Evolutionary conservation across 176 grass and related monocot genomes (phyloP).

Genomic region (Ensete glaucum): DNA sequence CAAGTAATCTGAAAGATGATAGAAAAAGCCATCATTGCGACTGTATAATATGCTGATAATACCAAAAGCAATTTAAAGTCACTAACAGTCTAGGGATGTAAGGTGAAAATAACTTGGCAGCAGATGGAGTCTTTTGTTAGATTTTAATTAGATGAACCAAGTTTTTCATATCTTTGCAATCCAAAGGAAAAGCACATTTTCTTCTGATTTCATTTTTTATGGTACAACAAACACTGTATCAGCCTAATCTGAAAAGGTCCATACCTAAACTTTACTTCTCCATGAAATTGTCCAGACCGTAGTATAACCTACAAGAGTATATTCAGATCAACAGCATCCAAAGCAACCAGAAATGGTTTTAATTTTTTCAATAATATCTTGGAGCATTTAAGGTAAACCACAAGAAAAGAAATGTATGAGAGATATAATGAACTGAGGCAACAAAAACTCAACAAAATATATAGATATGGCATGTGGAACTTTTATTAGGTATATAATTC

Average conservation of each 20-base stretch:
- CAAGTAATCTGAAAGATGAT: too few relatives aligned
- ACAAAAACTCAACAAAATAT: background rate
- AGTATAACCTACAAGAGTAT: constrained; percentile 51
- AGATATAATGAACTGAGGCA: background rate
- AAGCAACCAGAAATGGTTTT: background rate
- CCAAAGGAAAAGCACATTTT: background rate
- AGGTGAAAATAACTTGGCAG: too few relatives aligned
- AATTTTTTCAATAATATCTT: background rate
- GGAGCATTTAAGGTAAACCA: background rate
- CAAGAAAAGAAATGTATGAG: background rate
- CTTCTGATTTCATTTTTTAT: background rate
- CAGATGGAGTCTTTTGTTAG: too few relatives aligned
- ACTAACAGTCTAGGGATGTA: too few relatives aligned
- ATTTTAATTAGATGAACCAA: too few relatives aligned
- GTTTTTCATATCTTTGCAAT: too few relatives aligned
- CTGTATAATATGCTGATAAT: background rate
- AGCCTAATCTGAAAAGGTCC: background rate
- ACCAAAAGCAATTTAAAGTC: background rate
- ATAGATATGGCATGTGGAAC: background rate
- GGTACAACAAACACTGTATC: background rate
- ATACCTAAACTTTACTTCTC: constrained; percentile 66
- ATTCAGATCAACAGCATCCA: constrained; percentile 9
- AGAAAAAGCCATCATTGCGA: too few relatives aligned
- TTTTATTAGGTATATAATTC: background rate
- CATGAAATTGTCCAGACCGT: constrained; percentile 75